phyloP scores from a whole-genome alignment of 2,329 filamentous ascomycete species.

The Cladosporium cucumerinum region DNA sequence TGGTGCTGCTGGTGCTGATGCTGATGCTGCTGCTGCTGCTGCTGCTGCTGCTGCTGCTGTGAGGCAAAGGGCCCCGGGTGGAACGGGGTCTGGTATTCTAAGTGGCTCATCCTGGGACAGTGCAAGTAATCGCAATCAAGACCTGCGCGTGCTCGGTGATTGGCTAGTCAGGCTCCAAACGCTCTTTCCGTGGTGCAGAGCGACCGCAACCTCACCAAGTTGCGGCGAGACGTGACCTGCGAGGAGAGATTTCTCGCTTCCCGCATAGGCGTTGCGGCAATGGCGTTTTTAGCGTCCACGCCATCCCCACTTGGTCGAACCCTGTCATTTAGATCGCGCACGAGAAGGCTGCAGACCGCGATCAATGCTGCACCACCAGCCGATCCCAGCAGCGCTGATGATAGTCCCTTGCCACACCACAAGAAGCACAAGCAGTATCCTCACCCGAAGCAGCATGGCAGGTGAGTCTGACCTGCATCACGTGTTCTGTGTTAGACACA shows the following conservation, averaged over 20 bases:
- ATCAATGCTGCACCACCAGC: not conserved
- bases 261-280: not conserved
- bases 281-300: not conserved
- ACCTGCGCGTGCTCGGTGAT: slow-evolving; percentile 12
- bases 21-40: slow-evolving; percentile 37
- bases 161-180: slow-evolving; percentile 15
- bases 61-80: slow-evolving; percentile 23
- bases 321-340: not conserved
- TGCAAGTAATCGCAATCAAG: slow-evolving; percentile 5
- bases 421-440: not conserved
- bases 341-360: not conserved
- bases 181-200: slow-evolving; percentile 12
- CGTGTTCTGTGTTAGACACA: not conserved
- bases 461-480: slow-evolving; percentile 14
- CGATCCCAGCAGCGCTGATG: not conserved
- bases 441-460: slow-evolving; percentile 16
- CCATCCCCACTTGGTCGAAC: slow-evolving; percentile 5
- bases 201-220: not conserved
- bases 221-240: not conserved
- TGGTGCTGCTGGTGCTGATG: slow-evolving; percentile 32
- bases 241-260: slow-evolving; percentile 3
- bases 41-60: slow-evolving; percentile 27
- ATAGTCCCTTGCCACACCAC: not conserved
- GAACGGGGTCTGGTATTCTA: slow-evolving; percentile 19
- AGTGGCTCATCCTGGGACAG: slow-evolving; percentile 16